These are phyloP conservation scores for Carpinus viminea DNA, from an alignment of 306 rosid species.

Conservation along the genomic window DNA sequence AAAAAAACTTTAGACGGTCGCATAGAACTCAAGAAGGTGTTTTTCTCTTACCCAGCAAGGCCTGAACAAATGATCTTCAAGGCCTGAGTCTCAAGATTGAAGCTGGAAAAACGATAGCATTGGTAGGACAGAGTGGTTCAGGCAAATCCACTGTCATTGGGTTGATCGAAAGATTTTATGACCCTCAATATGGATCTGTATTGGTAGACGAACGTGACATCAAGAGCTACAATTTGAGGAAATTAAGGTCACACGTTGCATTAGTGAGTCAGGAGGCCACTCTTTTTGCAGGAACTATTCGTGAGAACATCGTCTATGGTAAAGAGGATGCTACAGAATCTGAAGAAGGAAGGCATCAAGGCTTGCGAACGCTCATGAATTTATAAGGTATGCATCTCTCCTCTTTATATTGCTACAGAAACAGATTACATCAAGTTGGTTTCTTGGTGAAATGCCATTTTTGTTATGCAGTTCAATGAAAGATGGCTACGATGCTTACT, in stretches of 20 bases:
- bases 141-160: conserved; percentile 85
- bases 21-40: conserved; percentile 52
- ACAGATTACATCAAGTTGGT: not conserved
- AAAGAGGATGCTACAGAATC: conserved; percentile 51
- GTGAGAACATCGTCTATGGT: conserved; percentile 68
- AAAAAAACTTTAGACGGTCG: conserved; percentile 44
- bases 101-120: conserved; percentile 68
- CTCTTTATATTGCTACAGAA: not conserved
- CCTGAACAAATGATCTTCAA: conserved; percentile 67
- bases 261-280: conserved; percentile 82
- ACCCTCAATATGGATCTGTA: conserved; percentile 60
- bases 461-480: conserved; percentile 55
- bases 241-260: conserved; percentile 67
- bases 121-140: conserved; percentile 82
- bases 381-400: conserved; percentile 52
- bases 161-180: conserved; percentile 76
- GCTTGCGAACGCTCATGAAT: conserved; percentile 78
- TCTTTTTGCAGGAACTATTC: conserved; percentile 71
- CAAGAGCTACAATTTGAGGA: conserved; percentile 49
- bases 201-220: conserved; percentile 55
- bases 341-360: conserved; percentile 62
- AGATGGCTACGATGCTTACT: conserved; percentile 63
- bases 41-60: conserved; percentile 67
- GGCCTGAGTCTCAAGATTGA: conserved; percentile 58
- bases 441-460: not conserved